Percentiles rank a stretch among this genome's conserved stretches.
phyloP scores from a whole-genome alignment of 768 basidiomycete genomes.

The Naganishia vaughanmartiniae region DNA sequence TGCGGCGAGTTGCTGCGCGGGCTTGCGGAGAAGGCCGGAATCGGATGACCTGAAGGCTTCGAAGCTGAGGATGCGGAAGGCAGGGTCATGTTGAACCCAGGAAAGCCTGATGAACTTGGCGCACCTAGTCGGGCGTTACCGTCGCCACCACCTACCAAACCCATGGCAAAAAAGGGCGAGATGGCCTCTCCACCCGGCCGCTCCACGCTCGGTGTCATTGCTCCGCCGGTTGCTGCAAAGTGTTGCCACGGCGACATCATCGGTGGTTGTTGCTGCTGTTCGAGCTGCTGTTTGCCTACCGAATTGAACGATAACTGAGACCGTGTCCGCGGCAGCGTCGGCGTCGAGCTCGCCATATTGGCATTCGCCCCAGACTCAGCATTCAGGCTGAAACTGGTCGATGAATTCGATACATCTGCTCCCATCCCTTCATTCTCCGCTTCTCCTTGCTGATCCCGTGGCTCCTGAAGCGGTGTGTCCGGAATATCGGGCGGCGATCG shows the following conservation, averaged over 20 bases:
- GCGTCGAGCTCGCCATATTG: background rate
- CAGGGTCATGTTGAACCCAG: conserved; percentile 1
- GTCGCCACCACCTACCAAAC: background rate
- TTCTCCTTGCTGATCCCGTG: background rate
- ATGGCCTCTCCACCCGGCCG: conserved; percentile 22
- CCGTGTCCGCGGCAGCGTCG: background rate
- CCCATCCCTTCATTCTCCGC: background rate
- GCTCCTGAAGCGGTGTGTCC: conserved; percentile 18
- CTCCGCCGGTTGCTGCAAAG: conserved; percentile 45
- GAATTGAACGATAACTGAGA: background rate
- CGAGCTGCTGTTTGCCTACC: background rate
- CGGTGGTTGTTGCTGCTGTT: background rate
- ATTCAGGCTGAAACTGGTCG: background rate
- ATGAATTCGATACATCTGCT: background rate
- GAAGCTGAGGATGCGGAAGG: background rate
- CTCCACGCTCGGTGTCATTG: conserved; percentile 47
- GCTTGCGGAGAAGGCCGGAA: background rate
- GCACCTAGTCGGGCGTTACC: background rate
- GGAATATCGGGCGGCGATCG: conserved; percentile 6
- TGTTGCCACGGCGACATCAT: conserved; percentile 42
- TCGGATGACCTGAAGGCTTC: conserved; percentile 22
- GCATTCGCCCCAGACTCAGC: background rate
- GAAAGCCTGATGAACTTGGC: conserved; percentile 10
- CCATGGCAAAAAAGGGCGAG: conserved; percentile 20
- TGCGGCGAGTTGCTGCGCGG: conserved; percentile 41